phyloP scores from a whole-genome alignment of 805 yeast genomes.

The Yamadazyma sp. region DNA sequence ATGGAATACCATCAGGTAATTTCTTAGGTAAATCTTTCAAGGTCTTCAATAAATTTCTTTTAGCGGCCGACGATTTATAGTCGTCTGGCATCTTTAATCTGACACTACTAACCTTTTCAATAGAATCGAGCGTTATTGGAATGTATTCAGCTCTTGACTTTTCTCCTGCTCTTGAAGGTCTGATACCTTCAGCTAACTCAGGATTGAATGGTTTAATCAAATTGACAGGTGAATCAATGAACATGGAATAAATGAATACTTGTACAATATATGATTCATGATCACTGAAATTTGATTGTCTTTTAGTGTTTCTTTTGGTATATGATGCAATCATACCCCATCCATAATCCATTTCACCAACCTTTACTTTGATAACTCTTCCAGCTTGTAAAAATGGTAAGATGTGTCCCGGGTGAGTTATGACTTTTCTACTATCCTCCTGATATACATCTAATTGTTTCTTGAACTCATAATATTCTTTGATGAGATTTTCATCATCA shows the following conservation, averaged over 20 bases:
- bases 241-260: conserved; percentile 77
- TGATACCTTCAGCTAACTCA: conserved; percentile 78
- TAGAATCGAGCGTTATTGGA: conserved; percentile 80
- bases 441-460: conserved; percentile 69
- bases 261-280: conserved; percentile 88
- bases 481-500: conserved; percentile 71
- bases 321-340: conserved; percentile 91
- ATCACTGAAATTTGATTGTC: conserved; percentile 62
- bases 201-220: conserved; percentile 77
- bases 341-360: conserved; percentile 74
- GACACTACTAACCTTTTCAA: conserved; percentile 71
- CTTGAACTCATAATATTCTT: conserved; percentile 79
- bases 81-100: conserved; percentile 81
- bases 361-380: conserved; percentile 67
- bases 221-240: conserved; percentile 79
- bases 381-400: conserved; percentile 87
- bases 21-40: conserved; percentile 76
- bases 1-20: conserved; percentile 89
- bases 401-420: conserved; percentile 88
- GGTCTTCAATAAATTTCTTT: conserved; percentile 64
- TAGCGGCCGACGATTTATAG: conserved; percentile 53
- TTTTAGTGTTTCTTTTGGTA: conserved; percentile 64
- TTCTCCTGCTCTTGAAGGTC: conserved; percentile 78
- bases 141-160: conserved; percentile 70
- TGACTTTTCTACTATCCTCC: conserved; percentile 72